phyloP scores from a whole-genome alignment of 1,139 yeast genomes.

The Sugiyamaella neomexicana region DNA sequence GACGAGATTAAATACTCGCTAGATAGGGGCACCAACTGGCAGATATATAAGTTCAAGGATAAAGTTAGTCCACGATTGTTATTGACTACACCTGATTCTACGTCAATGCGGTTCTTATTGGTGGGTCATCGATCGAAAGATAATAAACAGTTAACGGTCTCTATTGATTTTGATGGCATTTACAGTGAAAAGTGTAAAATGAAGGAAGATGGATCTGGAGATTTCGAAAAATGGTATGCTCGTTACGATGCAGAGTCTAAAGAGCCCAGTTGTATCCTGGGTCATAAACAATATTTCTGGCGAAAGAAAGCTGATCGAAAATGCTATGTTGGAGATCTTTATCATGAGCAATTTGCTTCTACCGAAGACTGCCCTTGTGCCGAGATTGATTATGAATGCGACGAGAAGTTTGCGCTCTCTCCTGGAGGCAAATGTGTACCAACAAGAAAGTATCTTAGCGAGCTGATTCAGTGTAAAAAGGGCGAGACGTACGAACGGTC shows the following conservation, averaged over 20 bases:
- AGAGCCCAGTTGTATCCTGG: conserved; percentile 66
- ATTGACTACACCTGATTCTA: conserved; percentile 71
- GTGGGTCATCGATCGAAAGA: conserved; percentile 47
- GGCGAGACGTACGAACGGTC: conserved; percentile 26
- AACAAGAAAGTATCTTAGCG: conserved; percentile 37
- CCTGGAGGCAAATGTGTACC: conserved; percentile 57
- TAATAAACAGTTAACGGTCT: conserved; percentile 38
- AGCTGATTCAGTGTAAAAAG: conserved; percentile 23
- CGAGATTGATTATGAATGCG: conserved; percentile 71
- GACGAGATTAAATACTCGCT: conserved; percentile 53
- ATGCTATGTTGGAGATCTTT: conserved; percentile 65
- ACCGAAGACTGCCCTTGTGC: conserved; percentile 69
- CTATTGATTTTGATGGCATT: conserved; percentile 64
- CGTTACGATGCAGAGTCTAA: conserved; percentile 48
- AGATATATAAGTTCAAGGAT: conserved; percentile 50
- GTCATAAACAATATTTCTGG: conserved; percentile 64
- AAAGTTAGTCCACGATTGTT: conserved; percentile 50
- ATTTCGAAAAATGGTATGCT: conserved; percentile 70
- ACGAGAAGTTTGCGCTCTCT: conserved; percentile 51
- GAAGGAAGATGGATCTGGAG: conserved; percentile 53
- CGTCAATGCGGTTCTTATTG: conserved; percentile 61
- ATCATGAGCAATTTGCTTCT: conserved; percentile 56
- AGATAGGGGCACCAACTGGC: conserved; percentile 76
- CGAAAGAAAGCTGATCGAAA: conserved; percentile 69
- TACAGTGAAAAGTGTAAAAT: conserved; percentile 40